Conservation (phyloP, 2,329 filamentous ascomycete genomes). For the Fusarium camptoceras region DNA sequence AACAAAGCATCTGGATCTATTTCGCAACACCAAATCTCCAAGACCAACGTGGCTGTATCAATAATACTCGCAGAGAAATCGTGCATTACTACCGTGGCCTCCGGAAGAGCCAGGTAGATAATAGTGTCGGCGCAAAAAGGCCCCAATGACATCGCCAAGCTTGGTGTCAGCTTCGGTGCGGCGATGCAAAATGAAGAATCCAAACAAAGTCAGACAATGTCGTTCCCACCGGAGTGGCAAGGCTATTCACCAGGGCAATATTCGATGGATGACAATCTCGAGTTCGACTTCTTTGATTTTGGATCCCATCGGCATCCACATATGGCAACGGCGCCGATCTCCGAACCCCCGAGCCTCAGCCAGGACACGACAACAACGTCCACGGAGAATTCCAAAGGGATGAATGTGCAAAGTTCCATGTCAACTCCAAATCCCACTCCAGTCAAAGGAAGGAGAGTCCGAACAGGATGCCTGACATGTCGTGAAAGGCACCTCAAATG, state of each 20-base stretch:
- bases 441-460: slow-evolving; percentile 75
- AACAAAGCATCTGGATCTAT: slow-evolving; percentile 2
- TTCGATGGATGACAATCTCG: slow-evolving; percentile 6
- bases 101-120: slow-evolving; percentile 22
- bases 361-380: slow-evolving; percentile 11
- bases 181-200: slow-evolving; percentile 45
- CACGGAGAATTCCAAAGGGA: slow-evolving; percentile 22
- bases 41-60: background rate
- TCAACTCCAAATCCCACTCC: slow-evolving; percentile 22
- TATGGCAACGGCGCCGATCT: slow-evolving; percentile 7
- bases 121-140: slow-evolving; percentile 33
- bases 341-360: slow-evolving; percentile 20
- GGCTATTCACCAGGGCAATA: slow-evolving; percentile 21
- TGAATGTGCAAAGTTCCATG: slow-evolving; percentile 24
- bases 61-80: slow-evolving; percentile 1
- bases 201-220: slow-evolving; percentile 31
- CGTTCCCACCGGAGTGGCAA: slow-evolving; percentile 28
- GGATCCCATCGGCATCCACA: slow-evolving; percentile 17
- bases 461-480: slow-evolving; percentile 92
- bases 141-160: slow-evolving; percentile 36
- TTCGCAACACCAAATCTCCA: background rate
- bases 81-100: slow-evolving; percentile 17
- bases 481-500: slow-evolving; percentile 91
- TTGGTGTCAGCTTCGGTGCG: slow-evolving; percentile 38
- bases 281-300: slow-evolving; percentile 13